Evolutionary conservation across 257 asterid species (phyloP), one percentile per base, ranked within the genome.

Genomic region (Solanum pinnatisectum): DNA sequence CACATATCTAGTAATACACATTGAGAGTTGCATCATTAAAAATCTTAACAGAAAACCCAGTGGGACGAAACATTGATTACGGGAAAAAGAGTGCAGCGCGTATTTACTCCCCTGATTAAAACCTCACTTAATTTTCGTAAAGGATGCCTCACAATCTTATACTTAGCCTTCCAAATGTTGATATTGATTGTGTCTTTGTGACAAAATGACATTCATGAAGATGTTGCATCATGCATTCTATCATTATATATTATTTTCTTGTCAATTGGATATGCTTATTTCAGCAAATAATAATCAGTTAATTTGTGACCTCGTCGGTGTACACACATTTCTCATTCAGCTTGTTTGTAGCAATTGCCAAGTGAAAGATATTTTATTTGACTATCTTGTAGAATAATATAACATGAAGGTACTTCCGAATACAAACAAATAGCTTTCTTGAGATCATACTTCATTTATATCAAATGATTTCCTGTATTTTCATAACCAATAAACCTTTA

Each of bases 1-100:
- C n/a, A 1, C 8, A 12, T 44, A 11, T 12, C 3, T 16, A 0
- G n/a, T 8, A 52, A 52, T 52, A 52, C 4, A 9, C 60, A 52
- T 52, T 52, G 63, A 52, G 63, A 52, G 63, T 52, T 2, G 63
- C 23, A 23, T 16, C n/a, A 16, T 16, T 52, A 18, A 52, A 52
- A 52, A 1, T 0, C 20, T 52, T 16, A 0, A 52, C 7, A 16
- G 9, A 18, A 52, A 6, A 16, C 0, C 52, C 4, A 56, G 65
- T 18, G n/a, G 2, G 65, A 56, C 4, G 18, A 56, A 56, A 56
- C n/a, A 18, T 56, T 56, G 65, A 56, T 56, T 56, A 56, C 3
- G n/a, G 10, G 0, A 18, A 18, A 56, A 56, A 18, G 23, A 56
- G 65, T 56, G n/a, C 4, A 56, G 0, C 0, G 0, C 10, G 4